Base-by-base conservation (phyloP, 2,329 filamentous ascomycete species). In the Apiospora marii region DNA sequence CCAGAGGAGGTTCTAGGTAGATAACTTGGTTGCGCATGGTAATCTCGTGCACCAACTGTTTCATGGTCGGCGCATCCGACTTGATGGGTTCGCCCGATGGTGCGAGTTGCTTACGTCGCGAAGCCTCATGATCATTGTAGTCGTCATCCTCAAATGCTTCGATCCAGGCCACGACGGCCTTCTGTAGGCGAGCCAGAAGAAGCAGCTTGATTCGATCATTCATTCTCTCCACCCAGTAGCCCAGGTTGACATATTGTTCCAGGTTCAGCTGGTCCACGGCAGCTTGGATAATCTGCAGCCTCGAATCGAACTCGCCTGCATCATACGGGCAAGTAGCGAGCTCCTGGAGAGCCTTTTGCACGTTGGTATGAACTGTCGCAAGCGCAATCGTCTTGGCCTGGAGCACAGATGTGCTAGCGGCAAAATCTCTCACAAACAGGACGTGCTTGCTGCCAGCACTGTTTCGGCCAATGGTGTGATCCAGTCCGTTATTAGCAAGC, bases 1-100 rank as follows among this genome's bases (percentile, higher is more conserved):
- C 95, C 70, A 98, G 87, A 6, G 96, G 96, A 4, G 96, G 97
- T 70, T 98, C 96, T 37, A 99, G 89, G 79, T 97, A 98, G 76
- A 99, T 98, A 76, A 98, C 93, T 82, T 99, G 96, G 78, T 98
- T 98, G 44, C 94, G 93, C 94, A 99, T 99, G 7, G 94, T 96
- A 71, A 99, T 92, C 81, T 99, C 96, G 77, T 98, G 94, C 22
- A 96, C 88, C 34, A 97, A 88, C 43, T 89, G 90, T 78, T 89
- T 91, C 83, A 97, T 91, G 4, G 87, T 87, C 0, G 94, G 94
- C 3, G 84, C 83, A 72, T 90, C 87, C 44, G 84, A 83, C 75
- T 85, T 87, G 64, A 76, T 75, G 68, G 84, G 83, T 43, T 88
- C 87, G 5, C 82, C 81, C 16, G 80, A 79, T 13, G 84, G 84